phyloP scores from a whole-genome alignment of 495 filamentous ascomycete genomes.

The Podospora tetraspora region DNA sequence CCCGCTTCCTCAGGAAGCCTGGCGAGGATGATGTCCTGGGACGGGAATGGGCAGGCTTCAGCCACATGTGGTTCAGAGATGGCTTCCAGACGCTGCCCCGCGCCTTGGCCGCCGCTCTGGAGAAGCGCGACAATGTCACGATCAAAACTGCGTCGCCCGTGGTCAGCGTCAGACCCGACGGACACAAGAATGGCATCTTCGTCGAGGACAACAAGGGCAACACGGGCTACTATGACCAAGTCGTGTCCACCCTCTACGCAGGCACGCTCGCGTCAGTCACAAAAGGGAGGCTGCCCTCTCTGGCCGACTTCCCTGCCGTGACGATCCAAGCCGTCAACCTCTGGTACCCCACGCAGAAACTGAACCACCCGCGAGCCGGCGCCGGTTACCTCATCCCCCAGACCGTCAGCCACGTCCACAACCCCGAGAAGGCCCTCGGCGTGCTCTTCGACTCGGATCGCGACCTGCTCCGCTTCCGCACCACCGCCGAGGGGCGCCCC shows the following conservation, averaged over 20 bases:
- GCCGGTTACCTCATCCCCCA: conserved; percentile 88
- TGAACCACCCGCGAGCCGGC: conserved; percentile 58
- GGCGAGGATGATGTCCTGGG: not conserved
- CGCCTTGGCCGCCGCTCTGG: not conserved
- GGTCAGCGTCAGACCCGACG: not conserved
- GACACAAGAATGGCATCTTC: conserved; percentile 12
- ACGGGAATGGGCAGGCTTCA: not conserved
- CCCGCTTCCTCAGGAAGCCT: not conserved
- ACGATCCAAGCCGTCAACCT: conserved; percentile 91
- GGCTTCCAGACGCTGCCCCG: not conserved
- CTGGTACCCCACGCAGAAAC: conserved; percentile 61
- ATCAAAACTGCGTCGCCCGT: not conserved
- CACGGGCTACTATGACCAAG: conserved; percentile 48
- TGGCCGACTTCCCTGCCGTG: conserved; percentile 55
- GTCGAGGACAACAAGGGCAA: conserved; percentile 16
- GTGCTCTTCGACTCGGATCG: conserved; percentile 86
- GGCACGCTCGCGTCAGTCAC: conserved; percentile 42
- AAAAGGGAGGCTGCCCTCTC: conserved; percentile 42
- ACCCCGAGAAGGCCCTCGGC: conserved; percentile 79
- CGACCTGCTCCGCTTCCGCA: conserved; percentile 19
- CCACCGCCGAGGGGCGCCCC: conserved; percentile 35
- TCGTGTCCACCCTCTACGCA: conserved; percentile 66
- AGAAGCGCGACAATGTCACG: not conserved
- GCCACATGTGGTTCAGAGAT: conserved; percentile 39
- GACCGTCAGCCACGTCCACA: conserved; percentile 61